These are phyloP conservation scores for Lumnitzera racemosa DNA, from an alignment of 345 rosid species.

Conservation along the genomic window DNA sequence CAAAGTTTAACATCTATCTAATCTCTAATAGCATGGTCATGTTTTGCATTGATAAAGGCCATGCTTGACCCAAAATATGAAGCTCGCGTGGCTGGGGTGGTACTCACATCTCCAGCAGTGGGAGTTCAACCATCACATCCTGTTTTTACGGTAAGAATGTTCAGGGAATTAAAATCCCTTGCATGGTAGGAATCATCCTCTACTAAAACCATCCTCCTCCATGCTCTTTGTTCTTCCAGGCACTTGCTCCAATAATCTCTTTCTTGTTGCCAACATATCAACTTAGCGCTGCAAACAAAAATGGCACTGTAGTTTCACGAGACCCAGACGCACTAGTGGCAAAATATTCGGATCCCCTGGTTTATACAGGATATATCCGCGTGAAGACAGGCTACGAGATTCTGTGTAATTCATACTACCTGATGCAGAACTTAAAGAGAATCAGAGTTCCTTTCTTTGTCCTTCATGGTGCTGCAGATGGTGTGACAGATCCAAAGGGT, in stretches of 20 bases:
- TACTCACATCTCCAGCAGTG: conserved; percentile 89
- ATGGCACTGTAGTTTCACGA: conserved; percentile 73
- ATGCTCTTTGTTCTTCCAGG: conserved; percentile 23
- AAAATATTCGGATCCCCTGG: conserved; percentile 88
- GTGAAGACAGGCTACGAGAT: conserved; percentile 93
- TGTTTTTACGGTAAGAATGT: conserved; percentile 45
- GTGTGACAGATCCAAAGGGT: conserved; percentile 76
- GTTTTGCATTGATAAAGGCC: conserved; percentile 33
- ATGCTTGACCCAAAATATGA: conserved; percentile 58
- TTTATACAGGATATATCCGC: conserved; percentile 78
- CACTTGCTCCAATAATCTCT: conserved; percentile 74
- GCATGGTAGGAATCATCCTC: neutral
- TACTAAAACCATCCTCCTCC: neutral
- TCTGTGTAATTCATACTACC: conserved; percentile 52
- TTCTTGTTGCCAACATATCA: conserved; percentile 63
- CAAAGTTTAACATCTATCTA: neutral
- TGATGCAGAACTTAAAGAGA: conserved; percentile 55
- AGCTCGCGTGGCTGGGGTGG: conserved; percentile 51
- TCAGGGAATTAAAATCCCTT: neutral
- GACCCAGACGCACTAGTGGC: conserved; percentile 74
- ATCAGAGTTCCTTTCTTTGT: conserved; percentile 70
- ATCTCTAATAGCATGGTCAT: neutral
- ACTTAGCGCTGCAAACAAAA: conserved; percentile 75
- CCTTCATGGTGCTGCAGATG: conserved; percentile 80
- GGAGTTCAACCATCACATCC: conserved; percentile 97